phyloP scores from a whole-genome alignment of 345 rosid genomes.

The Syzygium aqueum region DNA sequence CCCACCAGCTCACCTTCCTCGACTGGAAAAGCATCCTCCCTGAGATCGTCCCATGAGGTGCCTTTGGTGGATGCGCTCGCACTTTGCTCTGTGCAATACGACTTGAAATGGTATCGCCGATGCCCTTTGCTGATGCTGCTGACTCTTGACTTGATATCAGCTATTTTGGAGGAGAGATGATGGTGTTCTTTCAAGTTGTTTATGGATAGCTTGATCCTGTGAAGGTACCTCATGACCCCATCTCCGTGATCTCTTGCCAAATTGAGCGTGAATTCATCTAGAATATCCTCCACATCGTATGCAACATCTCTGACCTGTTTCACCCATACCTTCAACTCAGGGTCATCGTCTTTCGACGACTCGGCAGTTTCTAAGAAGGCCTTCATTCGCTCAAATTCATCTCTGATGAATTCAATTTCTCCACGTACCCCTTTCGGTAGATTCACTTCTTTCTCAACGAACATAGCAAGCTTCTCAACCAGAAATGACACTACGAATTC shows the following conservation, averaged over 20 bases:
- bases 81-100: background rate
- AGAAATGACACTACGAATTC: too few species aligned
- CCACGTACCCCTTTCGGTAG: background rate
- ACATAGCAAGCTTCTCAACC: background rate
- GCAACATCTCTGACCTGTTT: background rate
- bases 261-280: background rate
- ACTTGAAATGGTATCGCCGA: background rate
- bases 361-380: too few species aligned
- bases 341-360: background rate
- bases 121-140: background rate
- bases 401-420: too few species aligned
- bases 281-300: background rate
- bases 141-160: background rate
- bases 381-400: background rate
- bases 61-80: too few species aligned
- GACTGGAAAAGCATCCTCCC: too few species aligned
- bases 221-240: background rate
- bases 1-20: too few species aligned
- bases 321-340: background rate
- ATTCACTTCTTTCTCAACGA: background rate
- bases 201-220: background rate
- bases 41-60: too few species aligned
- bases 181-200: background rate
- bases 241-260: background rate
- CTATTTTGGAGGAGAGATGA: background rate